Base-by-base conservation (phyloP, 192 early-diverging fungal genomes). In the Entomortierella chlamydospora region DNA sequence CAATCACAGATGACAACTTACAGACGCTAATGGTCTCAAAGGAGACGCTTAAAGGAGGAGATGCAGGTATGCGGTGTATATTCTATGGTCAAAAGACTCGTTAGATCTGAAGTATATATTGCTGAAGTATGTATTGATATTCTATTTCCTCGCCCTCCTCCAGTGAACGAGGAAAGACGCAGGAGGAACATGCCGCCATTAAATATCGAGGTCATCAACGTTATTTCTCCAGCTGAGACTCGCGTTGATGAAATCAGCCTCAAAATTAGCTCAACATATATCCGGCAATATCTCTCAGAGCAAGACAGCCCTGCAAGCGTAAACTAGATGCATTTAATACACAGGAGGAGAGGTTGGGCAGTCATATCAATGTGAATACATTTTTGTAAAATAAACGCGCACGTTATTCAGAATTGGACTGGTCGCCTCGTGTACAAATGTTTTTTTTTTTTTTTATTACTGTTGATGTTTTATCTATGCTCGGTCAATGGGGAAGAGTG, bases 261-360 rank as follows among this genome's bases (percentile, higher is more conserved):
- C 51, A 96, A 95, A 71, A 89, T 97, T 30, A 95, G 94, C 72
- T 95, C 93, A 18, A 93, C 91, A 23, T 89, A 83, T 30, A 94
- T 95, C 67, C 87, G 96, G 20, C 78, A 85, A 28, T 87, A 84
- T 61, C 60, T 92, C 30, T 71, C 82, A 25, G 62, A 81, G 28
- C 62, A 54, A 8, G 50, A 33, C 4, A 30, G 26, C 57, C n/a
- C 15, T 3, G 4, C 20, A 12, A 55, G 22, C 53, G 6, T 13
- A 8, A 8, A 55, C 4, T 37, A 37, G 34, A 37, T n/a, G n/a
- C n/a, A n/a, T n/a, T n/a, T n/a, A n/a, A n/a, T n/a, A n/a, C n/a
- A n/a, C n/a, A n/a, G n/a, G n/a, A n/a, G n/a, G n/a, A n/a, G n/a
- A n/a, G n/a, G n/a, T n/a, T n/a, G n/a, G n/a, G n/a, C n/a, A n/a